These are phyloP conservation scores for Ascobolus immersus DNA, from an alignment of 495 filamentous ascomycete genomes.

Conservation along the genomic window DNA sequence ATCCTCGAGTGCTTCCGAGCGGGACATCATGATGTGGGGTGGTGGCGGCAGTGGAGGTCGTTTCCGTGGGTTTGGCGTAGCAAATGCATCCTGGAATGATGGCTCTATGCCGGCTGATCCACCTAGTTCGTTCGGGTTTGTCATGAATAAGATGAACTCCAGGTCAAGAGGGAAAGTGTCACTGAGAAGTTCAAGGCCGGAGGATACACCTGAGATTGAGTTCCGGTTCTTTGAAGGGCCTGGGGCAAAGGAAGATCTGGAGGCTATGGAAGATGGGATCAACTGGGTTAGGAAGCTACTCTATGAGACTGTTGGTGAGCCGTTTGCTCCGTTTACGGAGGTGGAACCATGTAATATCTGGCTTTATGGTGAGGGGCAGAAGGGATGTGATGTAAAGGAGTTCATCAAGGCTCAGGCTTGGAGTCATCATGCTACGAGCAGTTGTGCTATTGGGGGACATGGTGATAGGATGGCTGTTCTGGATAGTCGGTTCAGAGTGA, in stretches of 20 bases:
- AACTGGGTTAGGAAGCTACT: constrained; percentile 21
- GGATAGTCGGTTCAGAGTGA: constrained; percentile 31
- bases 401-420: constrained; percentile 28
- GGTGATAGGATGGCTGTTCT: constrained; percentile 30
- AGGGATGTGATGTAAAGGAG: constrained; percentile 20
- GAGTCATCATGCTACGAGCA: constrained; percentile 35
- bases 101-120: constrained; percentile 6
- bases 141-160: constrained; percentile 19
- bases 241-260: constrained; percentile 18
- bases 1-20: constrained; percentile 5
- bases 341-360: constrained; percentile 29
- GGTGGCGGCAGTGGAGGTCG: constrained; percentile 17
- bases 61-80: constrained; percentile 8
- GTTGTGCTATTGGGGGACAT: constrained; percentile 30
- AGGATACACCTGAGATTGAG: constrained; percentile 20
- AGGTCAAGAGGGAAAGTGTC: constrained; percentile 19
- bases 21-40: not conserved
- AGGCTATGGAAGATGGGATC: constrained; percentile 25
- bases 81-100: no score
- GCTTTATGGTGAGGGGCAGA: no score
- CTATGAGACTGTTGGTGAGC: constrained; percentile 15
- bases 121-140: constrained; percentile 15
- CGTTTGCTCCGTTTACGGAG: constrained; percentile 20
- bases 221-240: constrained; percentile 19
- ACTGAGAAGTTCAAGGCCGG: constrained; percentile 19